A percentile compares a stretch with the other conserved stretches of the same genome.
phyloP scores from a whole-genome alignment of 1,139 yeast genomes.

The Hanseniaspora uvarum region DNA sequence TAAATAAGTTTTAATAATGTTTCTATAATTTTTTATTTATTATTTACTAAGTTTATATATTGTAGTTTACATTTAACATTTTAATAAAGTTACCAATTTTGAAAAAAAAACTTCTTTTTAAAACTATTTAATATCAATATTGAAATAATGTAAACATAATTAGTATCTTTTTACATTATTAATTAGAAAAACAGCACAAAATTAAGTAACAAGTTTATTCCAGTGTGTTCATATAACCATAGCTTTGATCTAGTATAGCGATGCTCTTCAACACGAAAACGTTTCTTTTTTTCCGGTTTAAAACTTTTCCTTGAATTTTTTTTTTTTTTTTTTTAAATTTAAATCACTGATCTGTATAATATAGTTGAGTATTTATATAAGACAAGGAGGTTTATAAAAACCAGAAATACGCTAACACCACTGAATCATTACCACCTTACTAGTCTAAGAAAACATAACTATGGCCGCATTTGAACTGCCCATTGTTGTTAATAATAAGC shows the following conservation, averaged over 20 bases:
- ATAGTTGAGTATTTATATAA: too few species aligned
- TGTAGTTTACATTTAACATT: neutral
- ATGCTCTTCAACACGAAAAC: neutral
- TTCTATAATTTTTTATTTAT: too few species aligned
- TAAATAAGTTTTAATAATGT: neutral
- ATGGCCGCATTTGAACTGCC: conserved; percentile 18
- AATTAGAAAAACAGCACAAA: neutral
- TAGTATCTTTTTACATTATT: too few species aligned
- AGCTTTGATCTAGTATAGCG: neutral
- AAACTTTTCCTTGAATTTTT: neutral
- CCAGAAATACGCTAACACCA: neutral
- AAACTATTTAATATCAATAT: too few species aligned
- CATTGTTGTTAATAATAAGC: conserved; percentile 14
- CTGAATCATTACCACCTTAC: neutral
- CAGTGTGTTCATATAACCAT: neutral
- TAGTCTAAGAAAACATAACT: neutral
- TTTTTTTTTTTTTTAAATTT: neutral
- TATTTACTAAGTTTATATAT: neutral
- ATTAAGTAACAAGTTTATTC: neutral
- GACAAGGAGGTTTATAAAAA: too few species aligned
- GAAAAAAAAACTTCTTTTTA: too few species aligned
- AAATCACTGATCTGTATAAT: too few species aligned
- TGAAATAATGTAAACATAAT: neutral
- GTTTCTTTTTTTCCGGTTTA: neutral
- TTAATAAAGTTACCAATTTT: too few species aligned